Conservation (phyloP, 371 early-diverging fungal species). For the Capniomyces stellatus region DNA sequence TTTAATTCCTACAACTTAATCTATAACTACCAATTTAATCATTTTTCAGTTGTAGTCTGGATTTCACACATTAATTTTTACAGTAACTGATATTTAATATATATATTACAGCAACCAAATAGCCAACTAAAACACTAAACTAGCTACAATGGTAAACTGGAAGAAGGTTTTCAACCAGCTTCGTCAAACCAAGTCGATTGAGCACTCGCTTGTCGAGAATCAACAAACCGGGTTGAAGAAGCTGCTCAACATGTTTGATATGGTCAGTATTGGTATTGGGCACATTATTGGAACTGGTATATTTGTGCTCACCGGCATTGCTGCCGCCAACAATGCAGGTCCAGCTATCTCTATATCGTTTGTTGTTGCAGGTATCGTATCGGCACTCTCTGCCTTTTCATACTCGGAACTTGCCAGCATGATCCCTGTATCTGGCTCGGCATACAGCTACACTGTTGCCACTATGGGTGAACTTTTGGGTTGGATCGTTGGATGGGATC, state of each 20-base stretch:
- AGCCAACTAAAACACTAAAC: no score
- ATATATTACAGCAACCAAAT: no score
- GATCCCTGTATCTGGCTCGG: conserved; percentile 69
- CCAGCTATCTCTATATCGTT: conserved; percentile 66
- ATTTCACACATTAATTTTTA: no score
- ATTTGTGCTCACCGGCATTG: conserved; percentile 44
- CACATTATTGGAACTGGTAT: conserved; percentile 36
- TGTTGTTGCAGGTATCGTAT: conserved; percentile 47
- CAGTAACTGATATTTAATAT: no score
- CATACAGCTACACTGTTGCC: conserved; percentile 67
- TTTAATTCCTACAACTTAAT: no score
- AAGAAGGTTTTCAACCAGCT: no score
- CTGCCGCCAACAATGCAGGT: conserved; percentile 57
- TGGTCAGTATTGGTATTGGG: conserved; percentile 33
- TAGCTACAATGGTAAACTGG: no score
- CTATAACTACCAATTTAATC: no score
- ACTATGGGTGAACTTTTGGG: conserved; percentile 67
- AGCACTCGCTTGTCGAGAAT: conserved; percentile 17
- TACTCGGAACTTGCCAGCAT: conserved; percentile 68
- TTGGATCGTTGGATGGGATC: conserved; percentile 73
- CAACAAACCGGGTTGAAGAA: conserved; percentile 15
- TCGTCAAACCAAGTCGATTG: conserved; percentile 19
- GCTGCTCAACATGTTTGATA: conserved; percentile 19
- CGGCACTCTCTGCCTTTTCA: conserved; percentile 51
- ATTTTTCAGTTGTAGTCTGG: no score